A percentile compares a stretch with the other conserved stretches of the same genome.
Evolutionary conservation across 1,284 basidiomycete species (phyloP).

Genomic region (Trametes versicolor): DNA sequence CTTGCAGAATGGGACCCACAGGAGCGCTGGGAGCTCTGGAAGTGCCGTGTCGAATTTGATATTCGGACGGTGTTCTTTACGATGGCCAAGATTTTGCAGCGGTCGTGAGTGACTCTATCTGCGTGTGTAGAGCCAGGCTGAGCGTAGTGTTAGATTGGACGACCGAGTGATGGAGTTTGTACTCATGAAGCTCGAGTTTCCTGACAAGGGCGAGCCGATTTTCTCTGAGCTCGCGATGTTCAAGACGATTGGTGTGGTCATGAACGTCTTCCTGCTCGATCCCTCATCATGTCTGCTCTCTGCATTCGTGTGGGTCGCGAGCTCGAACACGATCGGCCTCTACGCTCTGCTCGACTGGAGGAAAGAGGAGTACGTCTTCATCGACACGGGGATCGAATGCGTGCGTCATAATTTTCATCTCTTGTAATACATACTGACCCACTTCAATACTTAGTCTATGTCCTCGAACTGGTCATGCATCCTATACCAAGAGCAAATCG

Average conservation of each 20-base stretch:
- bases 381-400: conserved; percentile 77
- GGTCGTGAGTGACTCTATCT: conserved; percentile 54
- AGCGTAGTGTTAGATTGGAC: conserved; percentile 37
- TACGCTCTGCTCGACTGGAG: conserved; percentile 76
- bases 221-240: conserved; percentile 70
- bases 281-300: conserved; percentile 67
- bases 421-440: conserved; percentile 9
- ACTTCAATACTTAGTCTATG: conserved; percentile 53
- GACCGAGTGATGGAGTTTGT: conserved; percentile 48
- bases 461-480: conserved; percentile 83
- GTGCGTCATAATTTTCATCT: conserved; percentile 53
- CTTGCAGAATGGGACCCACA: conserved; percentile 74
- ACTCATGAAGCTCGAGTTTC: conserved; percentile 48
- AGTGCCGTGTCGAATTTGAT: conserved; percentile 79
- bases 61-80: conserved; percentile 75
- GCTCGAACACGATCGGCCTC: conserved; percentile 61
- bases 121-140: conserved; percentile 6
- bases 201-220: conserved; percentile 35
- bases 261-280: conserved; percentile 81
- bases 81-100: conserved; percentile 69
- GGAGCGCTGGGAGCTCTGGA: conserved; percentile 77
- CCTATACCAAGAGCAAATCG: conserved; percentile 64
- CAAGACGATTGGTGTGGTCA: conserved; percentile 71
- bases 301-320: conserved; percentile 69
- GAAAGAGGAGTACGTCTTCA: conserved; percentile 68